Conservation (phyloP, 2,329 filamentous ascomycete species). For the Fusarium algeriense region DNA sequence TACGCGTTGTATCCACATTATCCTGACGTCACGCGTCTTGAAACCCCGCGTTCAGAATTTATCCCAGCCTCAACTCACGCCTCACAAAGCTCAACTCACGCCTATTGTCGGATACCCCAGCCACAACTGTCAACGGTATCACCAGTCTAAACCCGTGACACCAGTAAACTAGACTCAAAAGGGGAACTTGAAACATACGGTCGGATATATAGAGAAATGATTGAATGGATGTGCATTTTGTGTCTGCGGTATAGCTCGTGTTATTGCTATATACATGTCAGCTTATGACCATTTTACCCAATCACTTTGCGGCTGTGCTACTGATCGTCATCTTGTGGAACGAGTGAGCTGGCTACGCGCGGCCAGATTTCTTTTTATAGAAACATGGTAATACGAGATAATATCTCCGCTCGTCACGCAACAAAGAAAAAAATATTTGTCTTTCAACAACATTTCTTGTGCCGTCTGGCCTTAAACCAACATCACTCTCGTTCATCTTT, state of each 20-base stretch:
- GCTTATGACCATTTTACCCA: background rate
- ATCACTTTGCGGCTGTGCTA: background rate
- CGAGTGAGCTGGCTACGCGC: constrained; percentile 16
- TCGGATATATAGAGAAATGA: background rate
- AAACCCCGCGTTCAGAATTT: too few relatives aligned
- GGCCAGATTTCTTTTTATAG: constrained; percentile 28
- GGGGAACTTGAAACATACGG: background rate
- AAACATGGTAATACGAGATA: constrained; percentile 7
- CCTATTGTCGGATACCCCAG: background rate
- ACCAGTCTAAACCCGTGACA: background rate
- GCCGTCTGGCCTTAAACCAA: background rate
- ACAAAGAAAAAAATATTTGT: background rate
- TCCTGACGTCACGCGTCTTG: background rate
- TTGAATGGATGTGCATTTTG: background rate
- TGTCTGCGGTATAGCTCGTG: background rate
- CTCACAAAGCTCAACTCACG: accelerated
- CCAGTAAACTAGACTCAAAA: background rate
- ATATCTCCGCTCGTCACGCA: constrained; percentile 2
- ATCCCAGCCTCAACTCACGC: background rate
- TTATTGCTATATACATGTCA: background rate
- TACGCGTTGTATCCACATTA: background rate
- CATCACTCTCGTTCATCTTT: background rate
- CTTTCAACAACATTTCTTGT: background rate
- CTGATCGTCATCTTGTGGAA: constrained; percentile 1
- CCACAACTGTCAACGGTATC: background rate